Conservation (phyloP, 2,329 filamentous ascomycete species). For the Alternaria metachromatica region DNA sequence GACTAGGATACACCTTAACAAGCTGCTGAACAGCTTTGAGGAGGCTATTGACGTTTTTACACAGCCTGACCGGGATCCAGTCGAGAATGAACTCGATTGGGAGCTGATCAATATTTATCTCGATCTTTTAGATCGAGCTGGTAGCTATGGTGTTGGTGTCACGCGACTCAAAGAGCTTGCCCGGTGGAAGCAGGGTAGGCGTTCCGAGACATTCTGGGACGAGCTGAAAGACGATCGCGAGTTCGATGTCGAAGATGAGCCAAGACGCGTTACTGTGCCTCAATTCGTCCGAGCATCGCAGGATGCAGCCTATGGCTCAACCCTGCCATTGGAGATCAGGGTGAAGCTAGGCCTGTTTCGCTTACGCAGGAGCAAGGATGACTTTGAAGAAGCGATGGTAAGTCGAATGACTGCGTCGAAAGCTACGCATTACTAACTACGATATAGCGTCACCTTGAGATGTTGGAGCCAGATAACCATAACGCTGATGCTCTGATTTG, state of each 20-base stretch:
- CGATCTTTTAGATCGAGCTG: conserved; percentile 74
- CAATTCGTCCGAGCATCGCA: conserved; percentile 67
- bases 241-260: conserved; percentile 78
- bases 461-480: conserved; percentile 70
- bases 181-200: conserved; percentile 82
- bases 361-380: conserved; percentile 69
- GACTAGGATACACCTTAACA: conserved; percentile 54
- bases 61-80: conserved; percentile 49
- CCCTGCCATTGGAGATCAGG: conserved; percentile 81
- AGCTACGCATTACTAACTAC: conserved; percentile 31
- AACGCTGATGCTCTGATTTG: conserved; percentile 60
- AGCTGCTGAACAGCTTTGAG: conserved; percentile 60
- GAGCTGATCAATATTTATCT: conserved; percentile 84
- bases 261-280: conserved; percentile 67
- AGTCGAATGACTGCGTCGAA: conserved; percentile 61
- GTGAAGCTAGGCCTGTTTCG: conserved; percentile 84
- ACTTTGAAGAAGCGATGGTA: conserved; percentile 75
- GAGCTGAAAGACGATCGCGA: conserved; percentile 79
- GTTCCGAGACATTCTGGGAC: conserved; percentile 80
- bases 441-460: conserved; percentile 56
- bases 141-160: conserved; percentile 70
- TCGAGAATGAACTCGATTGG: conserved; percentile 67
- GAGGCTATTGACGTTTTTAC: conserved; percentile 58
- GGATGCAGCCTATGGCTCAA: conserved; percentile 69
- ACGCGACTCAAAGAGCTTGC: conserved; percentile 72